Percentiles rank a stretch among this genome's conserved stretches.
Conservation (phyloP, 1,284 basidiomycete genomes). For the Singerocomus rubriflavus region DNA sequence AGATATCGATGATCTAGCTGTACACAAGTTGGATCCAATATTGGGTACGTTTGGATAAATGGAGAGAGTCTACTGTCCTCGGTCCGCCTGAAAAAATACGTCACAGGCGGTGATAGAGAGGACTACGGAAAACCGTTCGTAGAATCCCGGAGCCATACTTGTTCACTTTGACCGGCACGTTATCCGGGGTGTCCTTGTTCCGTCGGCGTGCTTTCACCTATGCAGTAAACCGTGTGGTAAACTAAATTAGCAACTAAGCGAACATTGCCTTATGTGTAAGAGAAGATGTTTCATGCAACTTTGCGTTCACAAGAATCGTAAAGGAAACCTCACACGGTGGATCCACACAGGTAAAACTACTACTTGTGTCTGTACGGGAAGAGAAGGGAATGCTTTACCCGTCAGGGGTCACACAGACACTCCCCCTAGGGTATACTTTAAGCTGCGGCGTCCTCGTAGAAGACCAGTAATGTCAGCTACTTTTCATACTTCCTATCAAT, state of each 20-base stretch:
- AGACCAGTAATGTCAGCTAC: background rate
- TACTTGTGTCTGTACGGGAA: background rate
- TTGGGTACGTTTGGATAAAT: no score
- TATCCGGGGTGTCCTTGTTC: background rate
- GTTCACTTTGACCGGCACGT: background rate
- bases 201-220: background rate
- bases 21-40: no score
- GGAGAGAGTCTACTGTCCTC: background rate
- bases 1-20: no score
- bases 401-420: background rate
- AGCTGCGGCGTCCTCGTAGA: background rate
- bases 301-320: background rate
- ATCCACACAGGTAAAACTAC: slow-evolving; percentile 1
- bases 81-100: background rate
- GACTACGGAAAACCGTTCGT: background rate
- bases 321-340: background rate
- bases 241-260: slow-evolving; percentile 4
- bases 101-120: background rate
- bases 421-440: background rate
- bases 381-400: background rate
- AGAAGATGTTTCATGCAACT: background rate
- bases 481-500: slow-evolving; percentile 17
- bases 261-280: slow-evolving; percentile 10
- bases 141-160: no score
- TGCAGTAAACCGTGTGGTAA: background rate